Evolutionary conservation across 2,329 filamentous ascomycete species (phyloP), one percentile per base, ranked within the genome.

Genomic region (Alternaria sp.): DNA sequence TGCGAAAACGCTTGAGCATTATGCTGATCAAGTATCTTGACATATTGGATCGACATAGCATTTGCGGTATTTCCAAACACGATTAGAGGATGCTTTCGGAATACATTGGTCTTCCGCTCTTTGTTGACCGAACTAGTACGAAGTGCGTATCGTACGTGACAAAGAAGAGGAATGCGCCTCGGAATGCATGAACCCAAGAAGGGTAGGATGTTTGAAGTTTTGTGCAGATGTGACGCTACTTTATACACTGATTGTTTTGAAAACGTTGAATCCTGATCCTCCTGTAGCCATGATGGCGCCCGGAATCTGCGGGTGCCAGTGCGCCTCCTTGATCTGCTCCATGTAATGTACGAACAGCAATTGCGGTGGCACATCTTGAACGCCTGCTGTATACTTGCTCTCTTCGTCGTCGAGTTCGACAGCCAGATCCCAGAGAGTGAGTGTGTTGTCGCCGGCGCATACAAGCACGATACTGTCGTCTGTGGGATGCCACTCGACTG

Each of bases 381-480:
- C 89, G 57, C 93, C 93, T 0, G 91, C 93, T 5, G 91, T 94
- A 75, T 97, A 93, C 78, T 90, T 92, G 82, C 91, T 96, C 86
- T 98, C 96, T 81, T 99, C 96, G 77, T 98, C 96, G 73, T 99
- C 96, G 65, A 98, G 80, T 84, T 99, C 96, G 61, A 98, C 96
- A 0, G 94, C 93, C 77, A 99, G 81, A 87, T 99, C 96, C 96
- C 96, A 98, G 30, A 98, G 83, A 2, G 96, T 97, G 30, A 98
- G 88, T 0, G 95, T 98, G 82, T 94, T 95, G 80, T 99, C 96
- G 47, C 91, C 96, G 0, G 93, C 93, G 21, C 93, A 95, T 45
- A 98, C 93, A 3, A 93, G 92, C 15, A 99, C 89, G 74, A 98
- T 96, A 78, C 92, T 96, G 84, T 99, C 95, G 76, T 99, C 96